Evolutionary conservation across 140 eudicot species (phyloP).

Genomic region (Senecio squalidus): DNA sequence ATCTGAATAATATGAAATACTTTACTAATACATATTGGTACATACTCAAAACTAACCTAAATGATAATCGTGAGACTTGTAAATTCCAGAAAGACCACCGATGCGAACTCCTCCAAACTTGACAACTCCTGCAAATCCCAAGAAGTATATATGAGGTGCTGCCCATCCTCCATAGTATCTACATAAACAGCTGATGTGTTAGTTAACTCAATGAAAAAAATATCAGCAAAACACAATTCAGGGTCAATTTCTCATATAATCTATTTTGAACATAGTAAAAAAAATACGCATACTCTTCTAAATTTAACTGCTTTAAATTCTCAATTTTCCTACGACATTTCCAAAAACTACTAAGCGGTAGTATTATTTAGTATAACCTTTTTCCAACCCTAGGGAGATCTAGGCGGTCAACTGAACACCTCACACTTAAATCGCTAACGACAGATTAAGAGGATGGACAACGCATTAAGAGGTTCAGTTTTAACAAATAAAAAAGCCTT

Average conservation of each 20-base stretch:
- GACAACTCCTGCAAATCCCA: constrained; percentile 91
- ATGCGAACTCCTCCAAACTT: constrained; percentile 89
- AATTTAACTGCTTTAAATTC: too few species aligned
- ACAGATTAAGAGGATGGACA: too few species aligned
- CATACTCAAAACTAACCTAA: constrained; percentile 70
- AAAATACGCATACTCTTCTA: background rate
- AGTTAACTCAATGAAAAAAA: constrained; percentile 11
- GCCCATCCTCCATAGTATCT: constrained; percentile 99
- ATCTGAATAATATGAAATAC: background rate
- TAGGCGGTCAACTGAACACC: background rate
- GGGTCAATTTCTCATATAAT: background rate
- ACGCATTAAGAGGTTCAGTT: background rate
- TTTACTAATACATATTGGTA: too few species aligned
- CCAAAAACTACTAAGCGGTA: too few species aligned
- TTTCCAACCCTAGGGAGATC: too few species aligned
- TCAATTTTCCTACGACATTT: too few species aligned
- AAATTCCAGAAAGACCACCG: constrained; percentile 95
- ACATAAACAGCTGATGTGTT: constrained; percentile 19
- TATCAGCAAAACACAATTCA: background rate
- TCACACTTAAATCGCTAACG: background rate
- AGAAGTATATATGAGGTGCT: constrained; percentile 84
- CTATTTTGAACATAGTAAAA: background rate
- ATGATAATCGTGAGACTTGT: constrained; percentile 59
- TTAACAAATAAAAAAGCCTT: background rate
- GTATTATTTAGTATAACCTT: too few species aligned